Conservation (phyloP, 768 basidiomycete species). For the Tricholoma bakamatsutake region DNA sequence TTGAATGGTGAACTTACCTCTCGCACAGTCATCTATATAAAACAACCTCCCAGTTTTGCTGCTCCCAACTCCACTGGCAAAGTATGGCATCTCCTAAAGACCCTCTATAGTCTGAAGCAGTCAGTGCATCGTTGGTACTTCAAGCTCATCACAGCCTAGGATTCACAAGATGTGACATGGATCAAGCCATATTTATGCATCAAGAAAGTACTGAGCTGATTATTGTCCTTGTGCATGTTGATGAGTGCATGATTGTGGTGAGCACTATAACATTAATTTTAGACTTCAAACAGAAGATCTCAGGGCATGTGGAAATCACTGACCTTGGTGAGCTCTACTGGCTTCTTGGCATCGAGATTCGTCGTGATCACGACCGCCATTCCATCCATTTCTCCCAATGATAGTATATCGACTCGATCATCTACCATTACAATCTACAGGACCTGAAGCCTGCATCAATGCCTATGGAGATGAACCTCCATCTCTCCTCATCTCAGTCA, state of each 20-base stretch:
- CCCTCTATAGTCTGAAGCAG: no score
- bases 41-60: no score
- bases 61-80: no score
- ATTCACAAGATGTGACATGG: constrained; percentile 14
- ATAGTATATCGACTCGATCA: no score
- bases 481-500: no score
- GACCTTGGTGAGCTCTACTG: constrained; percentile 20
- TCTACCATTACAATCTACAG: no score
- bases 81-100: no score
- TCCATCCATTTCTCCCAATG: neutral
- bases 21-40: no score
- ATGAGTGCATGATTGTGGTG: constrained; percentile 24
- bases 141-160: constrained; percentile 7
- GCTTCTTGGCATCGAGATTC: constrained; percentile 19
- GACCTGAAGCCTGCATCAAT: constrained; percentile 1
- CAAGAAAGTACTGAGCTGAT: constrained; percentile 4
- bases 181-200: constrained; percentile 21
- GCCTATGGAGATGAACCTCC: constrained; percentile 14
- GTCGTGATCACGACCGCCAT: neutral
- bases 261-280: constrained; percentile 11
- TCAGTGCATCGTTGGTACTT: no score
- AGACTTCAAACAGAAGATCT: constrained; percentile 13
- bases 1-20: no score
- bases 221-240: constrained; percentile 13
- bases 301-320: no score